Base-by-base conservation (phyloP, 495 filamentous ascomycete species). In the Penicillium canescens region DNA sequence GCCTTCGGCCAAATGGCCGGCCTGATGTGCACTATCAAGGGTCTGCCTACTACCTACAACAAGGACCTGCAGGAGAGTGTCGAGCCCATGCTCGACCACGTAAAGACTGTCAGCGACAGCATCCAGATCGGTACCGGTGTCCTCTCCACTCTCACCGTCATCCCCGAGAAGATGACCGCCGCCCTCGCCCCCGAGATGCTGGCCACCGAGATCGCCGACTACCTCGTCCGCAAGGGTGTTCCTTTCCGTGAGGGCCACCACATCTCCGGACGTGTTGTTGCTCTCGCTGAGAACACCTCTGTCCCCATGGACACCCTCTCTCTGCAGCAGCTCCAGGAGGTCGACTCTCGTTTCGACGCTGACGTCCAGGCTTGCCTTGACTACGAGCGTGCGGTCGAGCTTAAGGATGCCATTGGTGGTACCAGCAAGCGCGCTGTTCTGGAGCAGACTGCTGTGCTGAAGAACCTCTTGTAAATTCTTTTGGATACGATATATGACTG, bases 61-160 rank as follows among this genome's bases (percentile, higher is more conserved):
- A 96, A 96, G 76, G 90, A 96, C 66, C 77, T 96, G 13, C 93
- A 98, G 72, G 93, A 97, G 74, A 87, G 83, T 53, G 85, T 91
- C 56, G 90, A 96, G 77, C 88, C 89, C 38, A 81, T 98, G 69
- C 82, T 98, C 24, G 90, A 96, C 72, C 85, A 86, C 66, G 82
- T 95, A 68, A 91, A 92, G 76, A 96, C 92, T 9, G 83, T 96
- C 44, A 79, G 78, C 42, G 89, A 95, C 78, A 91, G 87, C 68
- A 81, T 96, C 54, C 86, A 87, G 64, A 96, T 98, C 61, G 89
- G 90, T 39, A 91, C 87, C 39, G 89, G 92, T 47, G 84, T 87
- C 3, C 74, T 88, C 14, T 82, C 79, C 3, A 88, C 85, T 6
- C 66, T 96, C 23, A 80, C 74, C 13, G 80, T 87, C 63, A 75